Conservation (phyloP, 192 early-diverging fungal genomes). For the Glomus cerebriforme region DNA sequence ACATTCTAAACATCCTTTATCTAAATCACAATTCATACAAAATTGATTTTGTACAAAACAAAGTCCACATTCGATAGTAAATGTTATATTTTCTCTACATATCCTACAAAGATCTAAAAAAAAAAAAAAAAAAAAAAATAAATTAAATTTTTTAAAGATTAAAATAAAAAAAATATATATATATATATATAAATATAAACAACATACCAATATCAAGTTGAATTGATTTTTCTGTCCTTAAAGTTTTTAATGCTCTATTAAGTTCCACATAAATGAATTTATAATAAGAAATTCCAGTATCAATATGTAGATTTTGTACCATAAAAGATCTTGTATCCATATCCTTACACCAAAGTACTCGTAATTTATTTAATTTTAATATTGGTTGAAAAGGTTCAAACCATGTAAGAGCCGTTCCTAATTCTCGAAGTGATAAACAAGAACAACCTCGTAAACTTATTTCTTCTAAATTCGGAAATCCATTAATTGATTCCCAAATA, state of each 20-base stretch:
- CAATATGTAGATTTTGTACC: background rate
- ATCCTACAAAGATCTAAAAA: background rate
- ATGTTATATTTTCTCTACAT: background rate
- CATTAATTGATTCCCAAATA: background rate
- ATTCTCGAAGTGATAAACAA: background rate
- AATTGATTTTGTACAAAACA: background rate
- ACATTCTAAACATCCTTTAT: slow-evolving; percentile 1
- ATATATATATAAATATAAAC: background rate
- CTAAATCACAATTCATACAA: slow-evolving; percentile 7
- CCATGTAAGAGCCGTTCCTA: background rate
- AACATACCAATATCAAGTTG: slow-evolving; percentile 11
- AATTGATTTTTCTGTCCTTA: background rate
- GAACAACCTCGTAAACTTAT: slow-evolving; percentile 15
- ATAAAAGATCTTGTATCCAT: background rate
- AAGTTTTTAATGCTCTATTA: background rate
- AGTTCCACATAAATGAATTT: background rate
- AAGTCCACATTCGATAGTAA: background rate
- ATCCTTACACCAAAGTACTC: slow-evolving; percentile 9
- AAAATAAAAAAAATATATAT: background rate
- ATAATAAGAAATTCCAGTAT: background rate
- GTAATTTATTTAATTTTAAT: slow-evolving; percentile 19
- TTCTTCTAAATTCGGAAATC: background rate
- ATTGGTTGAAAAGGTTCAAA: background rate
- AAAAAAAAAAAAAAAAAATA: background rate
- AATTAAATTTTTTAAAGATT: background rate